Conservation (phyloP, 2,329 filamentous ascomycete genomes). For the Tolypocladium tropicale region DNA sequence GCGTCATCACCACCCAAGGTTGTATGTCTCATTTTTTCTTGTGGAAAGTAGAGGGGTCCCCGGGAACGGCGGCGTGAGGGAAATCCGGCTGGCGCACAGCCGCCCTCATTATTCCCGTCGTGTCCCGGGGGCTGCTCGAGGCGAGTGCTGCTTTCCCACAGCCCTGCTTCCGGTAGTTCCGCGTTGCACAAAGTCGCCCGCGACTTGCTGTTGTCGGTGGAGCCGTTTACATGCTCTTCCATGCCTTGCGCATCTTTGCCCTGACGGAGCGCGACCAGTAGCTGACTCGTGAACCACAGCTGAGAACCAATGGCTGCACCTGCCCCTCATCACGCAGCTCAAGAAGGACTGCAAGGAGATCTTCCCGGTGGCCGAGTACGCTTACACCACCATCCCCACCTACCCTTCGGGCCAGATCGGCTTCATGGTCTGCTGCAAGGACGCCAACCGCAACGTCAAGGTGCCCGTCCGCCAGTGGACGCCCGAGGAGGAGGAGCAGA, state of each 20-base stretch:
- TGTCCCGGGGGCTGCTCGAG: constrained; percentile 23
- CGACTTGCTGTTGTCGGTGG: constrained; percentile 3
- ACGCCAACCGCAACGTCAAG: constrained; percentile 70
- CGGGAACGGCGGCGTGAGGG: constrained; percentile 18
- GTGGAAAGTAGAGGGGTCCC: constrained; percentile 27
- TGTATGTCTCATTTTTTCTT: constrained; percentile 72
- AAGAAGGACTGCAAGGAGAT: constrained; percentile 96
- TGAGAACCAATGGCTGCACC: constrained; percentile 99
- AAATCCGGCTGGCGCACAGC: not conserved
- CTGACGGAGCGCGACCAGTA: not conserved
- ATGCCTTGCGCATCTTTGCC: not conserved
- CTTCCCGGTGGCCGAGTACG: constrained; percentile 96
- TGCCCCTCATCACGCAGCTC: constrained; percentile 84
- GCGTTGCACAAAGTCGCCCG: constrained; percentile 11
- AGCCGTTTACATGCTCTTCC: constrained; percentile 6
- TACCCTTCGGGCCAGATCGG: constrained; percentile 98
- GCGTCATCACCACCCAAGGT: constrained; percentile 99
- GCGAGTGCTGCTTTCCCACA: constrained; percentile 29
- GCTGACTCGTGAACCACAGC: constrained; percentile 40
- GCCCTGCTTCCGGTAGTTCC: constrained; percentile 27
- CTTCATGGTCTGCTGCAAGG: constrained; percentile 99
- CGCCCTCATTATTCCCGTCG: not conserved
- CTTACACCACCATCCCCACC: constrained; percentile 97
- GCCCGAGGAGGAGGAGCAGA: constrained; percentile 79
- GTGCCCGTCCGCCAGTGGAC: constrained; percentile 76